phyloP scores from a whole-genome alignment of 2,329 filamentous ascomycete genomes.

The Calonectria leucothoes region DNA sequence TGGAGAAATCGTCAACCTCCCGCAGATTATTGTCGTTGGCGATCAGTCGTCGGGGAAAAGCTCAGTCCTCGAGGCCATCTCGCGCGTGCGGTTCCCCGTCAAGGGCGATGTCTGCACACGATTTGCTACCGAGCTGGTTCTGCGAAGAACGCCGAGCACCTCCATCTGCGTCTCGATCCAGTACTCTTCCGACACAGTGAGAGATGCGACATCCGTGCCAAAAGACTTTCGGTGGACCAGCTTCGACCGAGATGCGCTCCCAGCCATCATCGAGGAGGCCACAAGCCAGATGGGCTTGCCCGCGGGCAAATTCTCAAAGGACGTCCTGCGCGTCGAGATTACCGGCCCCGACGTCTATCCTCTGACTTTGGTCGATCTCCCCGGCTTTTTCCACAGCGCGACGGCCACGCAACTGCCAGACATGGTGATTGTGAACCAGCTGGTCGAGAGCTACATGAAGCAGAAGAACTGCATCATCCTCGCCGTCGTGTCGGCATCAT shows the following conservation, averaged over 20 bases:
- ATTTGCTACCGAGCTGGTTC: slow-evolving; percentile 71
- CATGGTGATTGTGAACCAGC: background rate
- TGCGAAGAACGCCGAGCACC: slow-evolving; percentile 55
- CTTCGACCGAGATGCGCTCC: slow-evolving; percentile 40
- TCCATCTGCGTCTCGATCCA: slow-evolving; percentile 45
- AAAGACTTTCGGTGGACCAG: slow-evolving; percentile 11
- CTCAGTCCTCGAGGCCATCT: slow-evolving; percentile 73
- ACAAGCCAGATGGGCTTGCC: slow-evolving; percentile 62
- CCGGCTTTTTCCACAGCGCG: slow-evolving; percentile 43
- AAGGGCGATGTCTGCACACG: slow-evolving; percentile 70
- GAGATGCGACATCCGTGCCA: background rate
- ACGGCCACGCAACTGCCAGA: background rate
- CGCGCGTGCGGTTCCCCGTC: slow-evolving; percentile 68
- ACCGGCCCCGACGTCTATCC: slow-evolving; percentile 9
- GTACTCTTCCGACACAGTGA: slow-evolving; percentile 23
- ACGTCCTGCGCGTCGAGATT: slow-evolving; percentile 14
- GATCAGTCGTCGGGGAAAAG: slow-evolving; percentile 74
- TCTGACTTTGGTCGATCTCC: slow-evolving; percentile 12
- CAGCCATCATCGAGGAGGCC: slow-evolving; percentile 52
- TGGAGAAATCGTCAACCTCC: slow-evolving; percentile 50
- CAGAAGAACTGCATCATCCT: slow-evolving; percentile 17
- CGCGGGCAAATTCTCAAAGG: slow-evolving; percentile 22
- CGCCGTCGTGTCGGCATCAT: slow-evolving; percentile 3
- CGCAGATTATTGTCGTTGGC: slow-evolving; percentile 68
- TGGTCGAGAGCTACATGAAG: slow-evolving; percentile 5